phyloP scores from a whole-genome alignment of 805 yeast genomes.

The Cyberlindnera veronae region DNA sequence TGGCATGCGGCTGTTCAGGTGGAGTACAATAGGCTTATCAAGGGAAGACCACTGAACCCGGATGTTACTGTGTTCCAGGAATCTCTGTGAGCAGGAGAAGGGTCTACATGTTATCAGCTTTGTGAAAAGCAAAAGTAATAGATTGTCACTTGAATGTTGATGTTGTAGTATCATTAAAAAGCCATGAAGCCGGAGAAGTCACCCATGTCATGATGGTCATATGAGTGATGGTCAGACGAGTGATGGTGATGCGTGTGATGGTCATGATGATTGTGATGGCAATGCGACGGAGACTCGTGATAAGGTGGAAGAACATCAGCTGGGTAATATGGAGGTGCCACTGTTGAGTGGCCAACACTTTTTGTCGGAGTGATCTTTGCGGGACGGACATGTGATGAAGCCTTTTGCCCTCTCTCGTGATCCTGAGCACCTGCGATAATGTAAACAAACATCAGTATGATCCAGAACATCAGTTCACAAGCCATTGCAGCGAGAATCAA shows the following conservation, averaged over 20 bases:
- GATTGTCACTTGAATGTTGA: too few relatives aligned
- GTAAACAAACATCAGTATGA: background rate
- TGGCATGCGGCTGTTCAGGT: slow-evolving; percentile 19
- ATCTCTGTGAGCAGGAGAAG: slow-evolving; percentile 10
- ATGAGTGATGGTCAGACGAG: too few relatives aligned
- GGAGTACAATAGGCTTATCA: slow-evolving; percentile 13
- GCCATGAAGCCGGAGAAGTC: too few relatives aligned
- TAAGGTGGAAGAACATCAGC: background rate
- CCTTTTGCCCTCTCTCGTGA: background rate
- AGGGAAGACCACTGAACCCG: slow-evolving; percentile 15
- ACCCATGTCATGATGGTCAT: too few relatives aligned
- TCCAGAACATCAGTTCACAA: background rate
- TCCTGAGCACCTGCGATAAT: background rate
- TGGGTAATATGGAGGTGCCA: background rate
- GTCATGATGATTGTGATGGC: background rate
- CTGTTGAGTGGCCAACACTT: background rate
- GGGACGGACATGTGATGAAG: background rate
- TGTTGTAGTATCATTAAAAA: too few relatives aligned
- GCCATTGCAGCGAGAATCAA: slow-evolving; percentile 3
- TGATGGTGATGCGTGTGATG: too few relatives aligned
- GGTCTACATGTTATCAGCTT: too few relatives aligned
- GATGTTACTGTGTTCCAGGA: slow-evolving; percentile 11
- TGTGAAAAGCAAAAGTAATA: too few relatives aligned
- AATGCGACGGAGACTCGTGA: background rate
- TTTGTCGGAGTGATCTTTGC: too few relatives aligned